These are phyloP conservation scores for Nothopassalora personata DNA, from an alignment of 2,329 filamentous ascomycete genomes.

Conservation along the genomic window DNA sequence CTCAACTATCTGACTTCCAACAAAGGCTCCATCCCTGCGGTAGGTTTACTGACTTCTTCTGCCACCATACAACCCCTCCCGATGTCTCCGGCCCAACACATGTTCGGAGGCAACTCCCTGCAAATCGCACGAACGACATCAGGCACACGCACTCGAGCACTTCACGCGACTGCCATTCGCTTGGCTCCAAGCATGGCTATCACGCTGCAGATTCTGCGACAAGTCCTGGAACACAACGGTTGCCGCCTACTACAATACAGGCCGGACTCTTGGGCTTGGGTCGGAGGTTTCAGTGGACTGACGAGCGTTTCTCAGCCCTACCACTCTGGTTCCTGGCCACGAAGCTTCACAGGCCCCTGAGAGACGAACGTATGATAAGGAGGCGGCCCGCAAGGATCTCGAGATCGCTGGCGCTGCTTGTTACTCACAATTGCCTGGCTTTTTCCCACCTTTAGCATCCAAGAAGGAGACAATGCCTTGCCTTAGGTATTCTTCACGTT, in stretches of 20 bases:
- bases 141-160: neutral
- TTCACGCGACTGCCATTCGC: neutral
- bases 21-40: neutral
- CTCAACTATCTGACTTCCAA: neutral
- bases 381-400: neutral
- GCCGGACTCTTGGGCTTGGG: neutral
- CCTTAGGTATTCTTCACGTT: too few relatives aligned
- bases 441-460: neutral
- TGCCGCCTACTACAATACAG: neutral
- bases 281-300: neutral
- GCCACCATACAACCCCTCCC: neutral
- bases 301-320: neutral
- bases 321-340: neutral
- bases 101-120: neutral
- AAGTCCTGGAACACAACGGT: neutral
- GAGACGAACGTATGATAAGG: neutral
- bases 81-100: neutral
- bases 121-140: neutral
- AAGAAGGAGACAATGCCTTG: neutral
- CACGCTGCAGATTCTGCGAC: neutral
- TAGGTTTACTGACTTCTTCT: neutral
- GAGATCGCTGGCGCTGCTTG: neutral
- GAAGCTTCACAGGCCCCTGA: neutral
- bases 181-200: neutral
- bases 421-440: neutral